Evolutionary conservation across 2,329 filamentous ascomycete species (phyloP), one percentile per base, ranked within the genome.

Genomic region (Xylaria sp.): DNA sequence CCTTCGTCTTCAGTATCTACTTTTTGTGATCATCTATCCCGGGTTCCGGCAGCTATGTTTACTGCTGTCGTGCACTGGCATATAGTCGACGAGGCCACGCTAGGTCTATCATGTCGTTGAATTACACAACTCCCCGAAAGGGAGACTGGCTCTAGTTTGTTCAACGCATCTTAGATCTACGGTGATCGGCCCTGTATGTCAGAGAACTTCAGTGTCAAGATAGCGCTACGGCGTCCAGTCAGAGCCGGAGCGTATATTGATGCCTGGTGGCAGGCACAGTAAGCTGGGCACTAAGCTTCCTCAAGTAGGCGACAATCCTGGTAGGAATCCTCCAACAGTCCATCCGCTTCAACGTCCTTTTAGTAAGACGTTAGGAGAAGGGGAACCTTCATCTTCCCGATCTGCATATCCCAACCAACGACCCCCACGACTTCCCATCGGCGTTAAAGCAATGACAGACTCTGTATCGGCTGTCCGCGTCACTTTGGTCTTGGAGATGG

Each of bases 221-320:
- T 26, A 26, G 11, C n/a, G n/a, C 11, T 26, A 26, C 24, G 6
- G 11, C 24, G 24, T 5, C 24, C 11, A 6, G 24, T 26, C 41
- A 39, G 47, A 29, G 19, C 44, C 29, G 22, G 44, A 45, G 16
- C 24, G 40, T 38, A 50, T 22, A n/a, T 39, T 22, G 21, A 40
- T 38, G 29, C 44, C 21, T 38, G 34, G 44, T 29, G 39, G 44
- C 56, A 46, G 44, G 50, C 41, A 22, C 54, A 59, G 57, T 59
- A 59, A 59, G 57, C 57, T 38, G 29, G 5, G 39, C 29, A 20
- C 41, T 34, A 39, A 54, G 40, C 44, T 46, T 45, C 50, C 29
- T 53, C 50, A 47, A 38, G 44, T 42, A 42, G n/a, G 37, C 8
- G 34, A 21, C 34, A 26, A 48, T 43, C 37, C 48, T 42, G 13